Evolutionary conservation across 176 grass and related monocot genomes (phyloP).

Genomic region (Oryza rufipogon): DNA sequence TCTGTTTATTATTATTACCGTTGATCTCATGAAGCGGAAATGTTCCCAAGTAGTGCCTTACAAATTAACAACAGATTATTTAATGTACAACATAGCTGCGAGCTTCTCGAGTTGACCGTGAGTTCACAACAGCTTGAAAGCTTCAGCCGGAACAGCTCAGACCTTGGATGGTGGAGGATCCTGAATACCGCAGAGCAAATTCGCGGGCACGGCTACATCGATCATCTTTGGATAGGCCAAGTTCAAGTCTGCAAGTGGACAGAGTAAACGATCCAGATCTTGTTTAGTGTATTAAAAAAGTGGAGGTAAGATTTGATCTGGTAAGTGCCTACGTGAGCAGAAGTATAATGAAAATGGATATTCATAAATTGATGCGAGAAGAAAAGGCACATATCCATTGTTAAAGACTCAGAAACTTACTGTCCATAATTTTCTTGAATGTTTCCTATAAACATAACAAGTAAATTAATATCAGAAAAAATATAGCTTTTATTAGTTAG

Average conservation of each 20-base stretch:
- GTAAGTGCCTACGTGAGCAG: neutral
- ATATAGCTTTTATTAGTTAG: neutral
- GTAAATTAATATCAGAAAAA: slow-evolving; percentile 20
- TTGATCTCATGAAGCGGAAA: slow-evolving; percentile 24
- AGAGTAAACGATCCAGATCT: slow-evolving; percentile 40
- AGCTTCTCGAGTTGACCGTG: neutral
- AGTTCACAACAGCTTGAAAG: slow-evolving; percentile 16
- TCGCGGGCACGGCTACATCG: slow-evolving; percentile 77
- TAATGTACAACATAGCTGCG: slow-evolving; percentile 37
- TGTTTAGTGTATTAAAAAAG: neutral
- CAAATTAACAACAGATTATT: slow-evolving; percentile 43
- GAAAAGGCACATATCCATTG: neutral
- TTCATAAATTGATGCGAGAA: neutral
- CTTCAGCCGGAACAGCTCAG: slow-evolving; percentile 44
- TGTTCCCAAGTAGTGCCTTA: neutral
- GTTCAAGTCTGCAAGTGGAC: slow-evolving; percentile 73
- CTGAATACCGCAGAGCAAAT: slow-evolving; percentile 84
- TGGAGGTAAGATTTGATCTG: neutral
- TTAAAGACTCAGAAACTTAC: slow-evolving; percentile 51
- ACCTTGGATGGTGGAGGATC: slow-evolving; percentile 55
- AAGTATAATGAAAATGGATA: slow-evolving; percentile 5
- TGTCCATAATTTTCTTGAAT: slow-evolving; percentile 85
- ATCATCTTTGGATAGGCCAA: slow-evolving; percentile 95
- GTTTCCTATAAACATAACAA: slow-evolving; percentile 65
- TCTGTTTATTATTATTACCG: neutral